Evolutionary conservation across 305 asterid genomes (phyloP).

Genomic region (Fraxinus nigra): DNA sequence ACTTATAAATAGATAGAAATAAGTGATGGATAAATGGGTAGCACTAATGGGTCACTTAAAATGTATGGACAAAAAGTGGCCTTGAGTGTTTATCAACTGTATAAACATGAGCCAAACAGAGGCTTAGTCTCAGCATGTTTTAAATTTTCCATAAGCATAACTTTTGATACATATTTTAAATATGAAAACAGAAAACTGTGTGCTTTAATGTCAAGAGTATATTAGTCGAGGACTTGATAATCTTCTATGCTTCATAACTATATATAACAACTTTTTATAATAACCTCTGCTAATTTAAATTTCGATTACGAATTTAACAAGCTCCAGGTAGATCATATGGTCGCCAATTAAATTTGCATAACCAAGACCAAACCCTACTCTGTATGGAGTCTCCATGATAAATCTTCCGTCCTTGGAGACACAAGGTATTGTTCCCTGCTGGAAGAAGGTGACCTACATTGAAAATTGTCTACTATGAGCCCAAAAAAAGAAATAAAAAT

Average conservation of each 20-base stretch:
- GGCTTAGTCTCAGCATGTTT: background rate
- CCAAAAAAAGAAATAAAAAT: slow-evolving; percentile 9
- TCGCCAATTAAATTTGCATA: background rate
- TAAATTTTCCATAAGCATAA: background rate
- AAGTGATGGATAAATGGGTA: background rate
- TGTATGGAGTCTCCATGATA: slow-evolving; percentile 88
- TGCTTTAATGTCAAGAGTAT: background rate
- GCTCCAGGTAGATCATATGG: slow-evolving; percentile 19
- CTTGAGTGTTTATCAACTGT: background rate
- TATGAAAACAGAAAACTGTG: background rate
- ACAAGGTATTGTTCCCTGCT: slow-evolving; percentile 97
- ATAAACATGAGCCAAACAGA: background rate
- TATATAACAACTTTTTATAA: background rate
- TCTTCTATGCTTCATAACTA: slow-evolving; percentile 1
- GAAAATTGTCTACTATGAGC: slow-evolving; percentile 28
- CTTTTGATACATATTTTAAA: background rate
- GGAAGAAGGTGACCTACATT: slow-evolving; percentile 88
- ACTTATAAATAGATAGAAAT: too few species aligned
- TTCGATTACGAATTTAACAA: slow-evolving; percentile 4
- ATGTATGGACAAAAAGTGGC: background rate
- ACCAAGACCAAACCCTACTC: slow-evolving; percentile 49
- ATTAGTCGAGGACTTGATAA: background rate
- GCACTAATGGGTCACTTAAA: background rate
- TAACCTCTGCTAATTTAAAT: background rate
- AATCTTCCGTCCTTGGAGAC: slow-evolving; percentile 90